phyloP scores from a whole-genome alignment of 768 basidiomycete species.

The Suillus subaureus region DNA sequence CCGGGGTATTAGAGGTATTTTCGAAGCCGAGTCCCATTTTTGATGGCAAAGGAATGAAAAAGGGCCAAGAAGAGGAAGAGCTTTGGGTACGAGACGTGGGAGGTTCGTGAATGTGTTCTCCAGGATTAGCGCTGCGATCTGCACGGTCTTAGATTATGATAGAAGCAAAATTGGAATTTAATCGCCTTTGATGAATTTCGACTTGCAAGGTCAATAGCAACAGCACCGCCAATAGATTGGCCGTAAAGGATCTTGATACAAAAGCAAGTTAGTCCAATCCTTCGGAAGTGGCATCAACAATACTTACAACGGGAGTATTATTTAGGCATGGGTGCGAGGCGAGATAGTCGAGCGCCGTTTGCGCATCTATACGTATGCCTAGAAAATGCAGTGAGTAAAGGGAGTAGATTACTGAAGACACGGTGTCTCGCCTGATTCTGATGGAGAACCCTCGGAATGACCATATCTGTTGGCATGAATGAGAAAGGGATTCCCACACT shows the following conservation, averaged over 20 bases:
- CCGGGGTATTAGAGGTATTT: conserved; percentile 62
- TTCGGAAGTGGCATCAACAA: neutral
- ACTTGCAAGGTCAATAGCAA: conserved; percentile 85
- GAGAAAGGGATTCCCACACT: neutral
- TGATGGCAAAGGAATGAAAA: conserved; percentile 83
- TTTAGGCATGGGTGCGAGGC: conserved; percentile 62
- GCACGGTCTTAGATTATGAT: neutral
- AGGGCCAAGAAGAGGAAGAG: conserved; percentile 72
- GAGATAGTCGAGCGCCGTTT: conserved; percentile 79
- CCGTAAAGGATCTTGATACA: conserved; percentile 68
- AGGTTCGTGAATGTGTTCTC: conserved; percentile 95
- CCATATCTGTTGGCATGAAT: conserved; percentile 65
- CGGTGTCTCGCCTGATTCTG: conserved; percentile 67
- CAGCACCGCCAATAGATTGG: conserved; percentile 91
- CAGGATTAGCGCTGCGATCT: conserved; percentile 81
- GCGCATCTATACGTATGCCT: conserved; percentile 86
- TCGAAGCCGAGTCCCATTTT: conserved; percentile 81
- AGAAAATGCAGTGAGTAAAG: conserved; percentile 5
- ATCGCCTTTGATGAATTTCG: conserved; percentile 68
- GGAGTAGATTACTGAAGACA: neutral
- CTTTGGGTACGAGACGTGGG: conserved; percentile 77
- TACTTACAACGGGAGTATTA: conserved; percentile 65
- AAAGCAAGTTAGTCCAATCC: neutral
- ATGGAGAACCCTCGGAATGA: conserved; percentile 81
- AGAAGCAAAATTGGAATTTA: neutral